Evolutionary conservation across 768 basidiomycete genomes (phyloP).

Genomic region (Sistotremastrum suecicum): DNA sequence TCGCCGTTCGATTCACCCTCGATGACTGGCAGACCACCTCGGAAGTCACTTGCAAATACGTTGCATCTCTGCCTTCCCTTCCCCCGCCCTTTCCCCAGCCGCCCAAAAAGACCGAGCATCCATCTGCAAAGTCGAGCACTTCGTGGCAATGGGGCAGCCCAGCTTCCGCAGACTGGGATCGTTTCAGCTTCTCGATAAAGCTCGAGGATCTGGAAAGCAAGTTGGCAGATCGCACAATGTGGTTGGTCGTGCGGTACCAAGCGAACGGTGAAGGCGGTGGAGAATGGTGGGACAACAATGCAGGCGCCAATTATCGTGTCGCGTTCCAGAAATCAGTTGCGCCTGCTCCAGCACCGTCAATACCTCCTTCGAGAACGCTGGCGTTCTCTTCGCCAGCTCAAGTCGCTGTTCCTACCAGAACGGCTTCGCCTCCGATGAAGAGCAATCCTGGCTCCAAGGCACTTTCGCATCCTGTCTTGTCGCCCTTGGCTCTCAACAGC

Average conservation of each 20-base stretch:
- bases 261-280: constrained; percentile 28
- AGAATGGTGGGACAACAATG: constrained; percentile 95
- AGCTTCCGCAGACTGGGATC: constrained; percentile 30
- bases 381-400: background rate
- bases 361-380: background rate
- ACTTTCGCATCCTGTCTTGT: too few species aligned
- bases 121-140: constrained; percentile 15
- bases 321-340: constrained; percentile 31
- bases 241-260: constrained; percentile 44
- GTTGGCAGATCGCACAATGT: constrained; percentile 39
- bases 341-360: background rate
- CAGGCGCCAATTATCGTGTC: constrained; percentile 61
- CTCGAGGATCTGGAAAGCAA: constrained; percentile 54
- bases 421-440: constrained; percentile 1
- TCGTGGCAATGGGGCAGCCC: constrained; percentile 10
- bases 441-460: too few species aligned
- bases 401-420: constrained; percentile 2
- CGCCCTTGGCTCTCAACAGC: too few species aligned
- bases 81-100: constrained; percentile 12
- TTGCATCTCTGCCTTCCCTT: constrained; percentile 29
- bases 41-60: constrained; percentile 48
- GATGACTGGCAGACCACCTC: constrained; percentile 91
- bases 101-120: constrained; percentile 8
- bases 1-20: constrained; percentile 78
- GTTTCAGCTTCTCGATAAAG: constrained; percentile 46